Evolutionary conservation across 345 rosid species (phyloP).

Genomic region (Microcos paniculata): DNA sequence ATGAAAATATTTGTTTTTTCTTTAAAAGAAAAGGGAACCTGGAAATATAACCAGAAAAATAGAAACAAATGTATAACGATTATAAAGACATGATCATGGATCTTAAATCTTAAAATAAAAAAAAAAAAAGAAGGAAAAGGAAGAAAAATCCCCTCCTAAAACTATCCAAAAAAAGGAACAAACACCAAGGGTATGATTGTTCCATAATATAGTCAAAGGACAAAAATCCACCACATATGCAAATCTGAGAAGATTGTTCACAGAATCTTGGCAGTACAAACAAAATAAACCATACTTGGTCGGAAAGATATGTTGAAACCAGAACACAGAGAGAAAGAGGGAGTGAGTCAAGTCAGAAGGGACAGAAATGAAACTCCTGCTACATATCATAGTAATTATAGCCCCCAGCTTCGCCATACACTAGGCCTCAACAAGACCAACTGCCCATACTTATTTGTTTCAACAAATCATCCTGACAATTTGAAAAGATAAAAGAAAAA

Average conservation of each 20-base stretch:
- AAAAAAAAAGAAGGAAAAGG: not conserved
- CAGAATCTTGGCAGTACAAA: conserved; percentile 20
- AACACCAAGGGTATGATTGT: not conserved
- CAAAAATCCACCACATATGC: not conserved
- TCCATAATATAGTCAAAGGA: not conserved
- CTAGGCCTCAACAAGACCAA: not conserved
- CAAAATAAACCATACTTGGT: not conserved
- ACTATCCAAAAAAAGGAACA: not conserved
- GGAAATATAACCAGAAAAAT: not conserved
- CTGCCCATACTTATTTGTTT: not conserved
- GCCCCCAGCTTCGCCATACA: not conserved
- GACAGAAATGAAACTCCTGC: not conserved
- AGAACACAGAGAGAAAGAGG: not conserved
- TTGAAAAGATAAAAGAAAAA: not conserved
- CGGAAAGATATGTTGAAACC: not conserved
- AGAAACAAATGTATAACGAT: not conserved
- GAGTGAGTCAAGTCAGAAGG: not conserved
- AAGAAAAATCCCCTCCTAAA: not conserved
- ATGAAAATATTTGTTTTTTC: not conserved
- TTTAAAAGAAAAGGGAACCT: not conserved
- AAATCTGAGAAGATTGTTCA: conserved; percentile 9
- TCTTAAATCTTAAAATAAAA: not conserved
- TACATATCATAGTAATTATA: not conserved
- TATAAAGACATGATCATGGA: not conserved
- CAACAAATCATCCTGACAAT: not conserved